A percentile compares a stretch with the other conserved stretches of the same genome.
Conservation (phyloP, 129 eudicot genomes). For the Centella asiatica region DNA sequence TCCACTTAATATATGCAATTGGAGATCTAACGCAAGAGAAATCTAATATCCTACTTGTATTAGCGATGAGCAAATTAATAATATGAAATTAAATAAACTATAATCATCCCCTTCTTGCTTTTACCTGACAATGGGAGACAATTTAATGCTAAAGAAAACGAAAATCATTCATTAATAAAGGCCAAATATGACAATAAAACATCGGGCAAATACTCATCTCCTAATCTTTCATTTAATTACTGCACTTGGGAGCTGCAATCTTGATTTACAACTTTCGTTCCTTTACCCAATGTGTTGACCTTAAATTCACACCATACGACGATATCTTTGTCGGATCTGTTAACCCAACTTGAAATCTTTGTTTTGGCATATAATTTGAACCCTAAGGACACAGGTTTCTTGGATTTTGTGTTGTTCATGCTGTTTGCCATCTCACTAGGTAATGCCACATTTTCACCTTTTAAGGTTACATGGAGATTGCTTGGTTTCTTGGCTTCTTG, state of each 20-base stretch:
- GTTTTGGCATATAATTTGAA: constrained; percentile 8
- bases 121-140: too few relatives aligned
- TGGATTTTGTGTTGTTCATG: constrained; percentile 5
- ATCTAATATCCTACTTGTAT: too few relatives aligned
- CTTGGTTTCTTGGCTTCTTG: constrained; percentile 9
- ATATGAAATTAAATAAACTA: too few relatives aligned
- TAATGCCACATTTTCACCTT: constrained; percentile 1
- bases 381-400: constrained; percentile 3
- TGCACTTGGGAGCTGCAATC: constrained; percentile 9
- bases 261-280: constrained; percentile 9
- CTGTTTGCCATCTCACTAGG: constrained; percentile 3
- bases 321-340: neutral
- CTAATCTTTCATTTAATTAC: constrained; percentile 1
- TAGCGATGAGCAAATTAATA: too few relatives aligned
- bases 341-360: constrained; percentile 16
- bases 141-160: too few relatives aligned
- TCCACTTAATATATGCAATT: too few relatives aligned
- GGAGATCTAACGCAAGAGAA: too few relatives aligned
- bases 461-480: neutral
- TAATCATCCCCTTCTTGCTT: too few relatives aligned
- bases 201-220: too few relatives aligned
- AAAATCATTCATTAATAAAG: too few relatives aligned
- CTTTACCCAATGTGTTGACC: constrained; percentile 10
- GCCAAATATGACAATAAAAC: too few relatives aligned
- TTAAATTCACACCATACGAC: constrained; percentile 18